Evolutionary conservation across 208 protist species (phyloP).

Genomic region (Leishmania guyanensis): DNA sequence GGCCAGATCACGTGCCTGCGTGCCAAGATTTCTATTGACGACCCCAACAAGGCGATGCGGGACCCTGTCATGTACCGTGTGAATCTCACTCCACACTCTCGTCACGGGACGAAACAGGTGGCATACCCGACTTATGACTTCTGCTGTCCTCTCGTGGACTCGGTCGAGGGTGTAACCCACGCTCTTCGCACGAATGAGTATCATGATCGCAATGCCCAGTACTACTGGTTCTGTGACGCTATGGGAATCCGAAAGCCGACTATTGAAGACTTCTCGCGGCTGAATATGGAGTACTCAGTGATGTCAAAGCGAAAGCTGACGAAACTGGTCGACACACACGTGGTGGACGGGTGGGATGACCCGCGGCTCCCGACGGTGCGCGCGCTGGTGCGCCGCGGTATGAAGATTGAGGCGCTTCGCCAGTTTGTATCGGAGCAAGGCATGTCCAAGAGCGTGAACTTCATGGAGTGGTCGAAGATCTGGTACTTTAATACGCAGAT

Average conservation of each 20-base stretch:
- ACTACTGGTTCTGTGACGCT: conserved; percentile 96
- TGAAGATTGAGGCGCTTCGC: conserved; percentile 96
- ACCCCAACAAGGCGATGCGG: conserved; percentile 96
- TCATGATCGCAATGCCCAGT: conserved; percentile 97
- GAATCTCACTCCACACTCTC: conserved; percentile 90
- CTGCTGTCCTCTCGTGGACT: conserved; percentile 99
- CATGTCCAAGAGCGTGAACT: conserved; percentile 95
- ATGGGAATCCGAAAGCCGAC: conserved; percentile 88
- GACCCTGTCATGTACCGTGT: conserved; percentile 98
- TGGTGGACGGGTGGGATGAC: conserved; percentile 99
- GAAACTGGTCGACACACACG: conserved; percentile 95
- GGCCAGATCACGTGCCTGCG: conserved; percentile 95
- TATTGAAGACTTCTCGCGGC: conserved; percentile 96
- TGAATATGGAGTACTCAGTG: conserved; percentile 99
- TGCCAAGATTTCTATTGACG: conserved; percentile 96
- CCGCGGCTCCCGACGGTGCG: conserved; percentile 98
- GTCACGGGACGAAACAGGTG: conserved; percentile 93
- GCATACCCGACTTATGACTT: conserved; percentile 99
- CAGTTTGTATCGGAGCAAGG: conserved; percentile 97
- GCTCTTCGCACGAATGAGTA: conserved; percentile 98
- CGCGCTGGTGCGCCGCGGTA: conserved; percentile 95
- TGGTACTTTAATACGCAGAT: conserved; percentile 98
- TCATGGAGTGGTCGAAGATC: conserved; percentile 98
- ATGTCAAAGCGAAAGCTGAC: conserved; percentile 99
- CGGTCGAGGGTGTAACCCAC: conserved; percentile 98